Conservation (phyloP, 352 stramenopile genomes). For the Phytophthora pinifolia region DNA sequence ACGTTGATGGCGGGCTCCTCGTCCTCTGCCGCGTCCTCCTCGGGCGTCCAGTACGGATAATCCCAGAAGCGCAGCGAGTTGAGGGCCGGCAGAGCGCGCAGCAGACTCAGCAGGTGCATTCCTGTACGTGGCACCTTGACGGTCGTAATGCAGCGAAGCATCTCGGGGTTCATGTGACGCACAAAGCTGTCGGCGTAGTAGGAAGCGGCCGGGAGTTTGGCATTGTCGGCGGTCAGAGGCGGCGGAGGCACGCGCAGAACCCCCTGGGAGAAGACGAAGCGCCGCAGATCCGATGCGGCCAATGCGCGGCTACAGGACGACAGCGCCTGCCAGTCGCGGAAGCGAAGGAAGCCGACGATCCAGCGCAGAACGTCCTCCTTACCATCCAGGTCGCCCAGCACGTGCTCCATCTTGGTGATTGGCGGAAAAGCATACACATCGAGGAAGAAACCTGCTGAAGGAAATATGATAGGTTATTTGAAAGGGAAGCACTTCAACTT, state of each 20-base stretch:
- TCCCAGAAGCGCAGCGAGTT: constrained; percentile 42
- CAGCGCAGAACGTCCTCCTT: constrained; percentile 46
- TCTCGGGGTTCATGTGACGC: constrained; percentile 27
- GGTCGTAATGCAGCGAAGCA: constrained; percentile 31
- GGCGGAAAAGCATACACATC: not conserved
- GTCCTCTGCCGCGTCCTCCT: constrained; percentile 18
- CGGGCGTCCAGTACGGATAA: constrained; percentile 37
- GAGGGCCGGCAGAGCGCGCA: constrained; percentile 35
- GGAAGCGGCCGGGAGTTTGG: constrained; percentile 20
- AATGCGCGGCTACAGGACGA: constrained; percentile 37
- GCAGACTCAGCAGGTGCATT: constrained; percentile 41
- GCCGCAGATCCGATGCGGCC: constrained; percentile 37
- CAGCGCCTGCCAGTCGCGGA: constrained; percentile 39
- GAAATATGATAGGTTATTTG: too few species aligned
- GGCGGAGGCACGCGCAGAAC: constrained; percentile 41
- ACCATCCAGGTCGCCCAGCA: constrained; percentile 40
- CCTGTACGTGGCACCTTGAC: constrained; percentile 40
- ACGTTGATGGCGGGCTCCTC: constrained; percentile 41
- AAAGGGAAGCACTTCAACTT: too few species aligned
- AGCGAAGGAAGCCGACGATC: constrained; percentile 40
- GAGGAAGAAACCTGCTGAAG: not conserved
- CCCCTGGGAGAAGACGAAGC: constrained; percentile 43
- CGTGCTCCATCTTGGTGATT: constrained; percentile 25
- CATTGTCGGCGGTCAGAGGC: constrained; percentile 6
- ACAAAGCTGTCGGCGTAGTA: constrained; percentile 45